Base-by-base conservation (phyloP, 768 basidiomycete species). In the Collybiopsis luxurians region DNA sequence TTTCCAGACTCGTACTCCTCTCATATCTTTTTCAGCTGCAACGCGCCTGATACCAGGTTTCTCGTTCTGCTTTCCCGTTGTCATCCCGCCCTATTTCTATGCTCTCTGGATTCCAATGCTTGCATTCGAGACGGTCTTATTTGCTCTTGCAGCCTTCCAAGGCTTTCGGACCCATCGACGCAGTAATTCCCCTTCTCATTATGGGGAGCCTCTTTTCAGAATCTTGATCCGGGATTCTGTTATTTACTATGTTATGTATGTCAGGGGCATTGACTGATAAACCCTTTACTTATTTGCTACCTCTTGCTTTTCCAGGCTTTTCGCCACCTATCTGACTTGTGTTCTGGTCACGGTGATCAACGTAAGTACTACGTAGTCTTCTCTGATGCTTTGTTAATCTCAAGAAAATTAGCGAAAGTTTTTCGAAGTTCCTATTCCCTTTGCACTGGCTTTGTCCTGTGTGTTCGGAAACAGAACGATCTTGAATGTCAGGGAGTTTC, bases 21-120 rank as follows among this genome's bases (percentile, higher is more conserved):
- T 9, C 17, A n/a, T 17, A 15, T 10, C 53, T 42, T 9, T 21
- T 19, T 23, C 30, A 23, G 40, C n/a, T 9, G 13, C 26, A 31
- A 48, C 4, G 34, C 36, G 56, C 28, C n/a, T 48, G 15, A 55
- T 62, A 64, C 72, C 38, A 6, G 61, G 69, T n/a, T 60, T 60
- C 4, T 56, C 64, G 9, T 79, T 81, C 57, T 86, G 84, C 62
- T 57, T 71, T 6, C 75, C 79, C 5, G 40, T 43, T 9, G 63
- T 67, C 34, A 61, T 83, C 4, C 71, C 80, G 4, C 42, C 55
- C 9, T 69, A 74, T 40, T 81, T 84, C 64, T 85, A 75, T 62
- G 69, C 75, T n/a, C 83, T 83, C 66, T 87, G 85, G 85, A 76
- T 86, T 42, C 84, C 84, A 1, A 73, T 83, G 61, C 70, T 86